Conservation (phyloP, 2,329 filamentous ascomycete species). For the Alternaria sp. region DNA sequence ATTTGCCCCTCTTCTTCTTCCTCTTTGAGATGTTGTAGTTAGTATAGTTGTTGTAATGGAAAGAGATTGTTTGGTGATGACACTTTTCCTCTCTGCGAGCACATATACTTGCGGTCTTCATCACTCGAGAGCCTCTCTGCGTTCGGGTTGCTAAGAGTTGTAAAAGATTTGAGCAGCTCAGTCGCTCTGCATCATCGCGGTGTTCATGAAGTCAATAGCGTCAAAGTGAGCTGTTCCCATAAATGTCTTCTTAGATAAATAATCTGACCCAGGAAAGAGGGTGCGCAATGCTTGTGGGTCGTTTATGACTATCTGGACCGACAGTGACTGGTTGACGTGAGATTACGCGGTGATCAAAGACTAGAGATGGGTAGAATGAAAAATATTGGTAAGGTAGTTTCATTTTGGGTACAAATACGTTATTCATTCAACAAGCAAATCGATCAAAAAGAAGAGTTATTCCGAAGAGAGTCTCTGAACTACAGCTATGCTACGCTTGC, state of each 20-base stretch:
- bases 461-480: not conserved
- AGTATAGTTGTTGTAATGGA: accelerated
- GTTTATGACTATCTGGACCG: not conserved
- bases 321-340: not conserved
- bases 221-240: not conserved
- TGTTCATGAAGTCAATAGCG: accelerated
- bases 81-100: not conserved
- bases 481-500: not conserved
- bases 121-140: not conserved
- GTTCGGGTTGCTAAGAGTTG: not conserved
- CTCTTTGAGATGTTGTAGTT: not conserved
- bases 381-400: accelerated
- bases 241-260: accelerated
- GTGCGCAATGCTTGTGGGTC: not conserved
- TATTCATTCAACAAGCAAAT: not conserved
- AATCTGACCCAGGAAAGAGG: not conserved
- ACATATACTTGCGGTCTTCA: not conserved
- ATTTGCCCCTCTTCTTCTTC: not conserved
- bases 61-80: not conserved
- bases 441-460: accelerated
- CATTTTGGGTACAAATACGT: not conserved
- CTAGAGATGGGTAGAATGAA: not conserved
- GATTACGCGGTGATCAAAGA: accelerated
- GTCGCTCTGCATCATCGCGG: not conserved
- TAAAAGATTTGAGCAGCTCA: not conserved